A percentile compares a stretch with the other conserved stretches of the same genome.
Evolutionary conservation across 2,329 filamentous ascomycete species (phyloP).

Genomic region (Pseudogymnoascus pannorum): DNA sequence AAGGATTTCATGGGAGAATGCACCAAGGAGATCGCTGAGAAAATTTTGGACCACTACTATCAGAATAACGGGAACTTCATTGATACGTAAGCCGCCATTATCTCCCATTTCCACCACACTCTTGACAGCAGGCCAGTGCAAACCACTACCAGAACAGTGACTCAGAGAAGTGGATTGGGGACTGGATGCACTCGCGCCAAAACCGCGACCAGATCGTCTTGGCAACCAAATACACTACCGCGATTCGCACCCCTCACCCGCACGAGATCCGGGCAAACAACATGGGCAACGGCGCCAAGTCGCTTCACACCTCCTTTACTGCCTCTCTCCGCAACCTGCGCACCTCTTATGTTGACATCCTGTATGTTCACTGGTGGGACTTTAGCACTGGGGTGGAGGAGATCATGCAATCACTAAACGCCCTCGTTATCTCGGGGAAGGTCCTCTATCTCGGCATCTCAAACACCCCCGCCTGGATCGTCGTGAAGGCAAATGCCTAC

Average conservation of each 20-base stretch:
- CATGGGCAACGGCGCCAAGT: constrained; percentile 56
- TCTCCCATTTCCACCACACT: constrained; percentile 30
- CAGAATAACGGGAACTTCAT: constrained; percentile 60
- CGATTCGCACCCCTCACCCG: constrained; percentile 40
- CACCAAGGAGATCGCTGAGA: constrained; percentile 46
- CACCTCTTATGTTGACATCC: constrained; percentile 63
- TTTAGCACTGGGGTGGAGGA: constrained; percentile 57
- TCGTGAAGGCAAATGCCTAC: constrained; percentile 59
- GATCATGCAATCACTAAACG: constrained; percentile 61
- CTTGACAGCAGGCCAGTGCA: constrained; percentile 38
- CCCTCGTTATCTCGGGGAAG: constrained; percentile 52
- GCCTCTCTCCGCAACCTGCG: constrained; percentile 53
- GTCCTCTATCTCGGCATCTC: constrained; percentile 62
- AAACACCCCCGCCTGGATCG: constrained; percentile 64
- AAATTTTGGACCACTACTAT: constrained; percentile 50
- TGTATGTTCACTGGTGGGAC: constrained; percentile 36
- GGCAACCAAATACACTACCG: constrained; percentile 61
- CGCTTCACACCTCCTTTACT: constrained; percentile 47
- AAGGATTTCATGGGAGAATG: constrained; percentile 41
- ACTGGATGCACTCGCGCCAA: constrained; percentile 60
- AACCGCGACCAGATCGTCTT: constrained; percentile 63
- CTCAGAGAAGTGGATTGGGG: constrained; percentile 59
- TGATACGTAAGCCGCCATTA: constrained; percentile 39
- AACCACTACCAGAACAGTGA: constrained; percentile 52
- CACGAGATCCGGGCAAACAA: constrained; percentile 44